phyloP scores from a whole-genome alignment of 2,329 filamentous ascomycete species.

The Trichoderma sp. region DNA sequence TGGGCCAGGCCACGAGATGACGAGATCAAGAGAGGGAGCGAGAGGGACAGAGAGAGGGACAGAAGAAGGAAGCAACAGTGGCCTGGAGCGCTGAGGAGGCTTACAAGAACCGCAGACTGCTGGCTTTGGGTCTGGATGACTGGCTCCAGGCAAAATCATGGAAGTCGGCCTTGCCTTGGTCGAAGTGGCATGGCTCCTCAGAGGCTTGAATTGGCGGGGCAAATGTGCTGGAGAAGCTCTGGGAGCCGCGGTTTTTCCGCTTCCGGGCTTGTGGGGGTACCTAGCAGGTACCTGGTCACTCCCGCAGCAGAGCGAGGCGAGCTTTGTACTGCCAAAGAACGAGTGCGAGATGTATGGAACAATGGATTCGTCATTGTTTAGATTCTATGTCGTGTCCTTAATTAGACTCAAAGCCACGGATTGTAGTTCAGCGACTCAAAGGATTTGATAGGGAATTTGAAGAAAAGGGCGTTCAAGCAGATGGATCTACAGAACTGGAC shows the following conservation, averaged over 20 bases:
- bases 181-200: constrained; percentile 19
- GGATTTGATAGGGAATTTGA: constrained; percentile 24
- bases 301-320: neutral
- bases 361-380: neutral
- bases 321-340: neutral
- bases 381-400: neutral
- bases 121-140: constrained; percentile 13
- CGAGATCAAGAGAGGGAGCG: neutral
- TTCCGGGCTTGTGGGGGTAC: constrained; percentile 12
- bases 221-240: constrained; percentile 5
- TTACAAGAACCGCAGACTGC: neutral
- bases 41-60: neutral
- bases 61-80: neutral
- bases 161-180: constrained; percentile 16
- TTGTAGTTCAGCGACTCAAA: constrained; percentile 29
- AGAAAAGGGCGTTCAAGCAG: neutral
- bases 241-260: constrained; percentile 32
- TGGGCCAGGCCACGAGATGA: neutral
- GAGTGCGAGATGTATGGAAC: neutral
- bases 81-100: neutral
- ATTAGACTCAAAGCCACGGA: no score
- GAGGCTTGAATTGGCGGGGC: constrained; percentile 20
- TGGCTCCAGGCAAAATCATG: constrained; percentile 19
- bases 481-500: constrained; percentile 11
- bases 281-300: neutral